These are phyloP conservation scores for Daldinia sp. DNA, from an alignment of 2,329 filamentous ascomycete species.

Conservation along the genomic window DNA sequence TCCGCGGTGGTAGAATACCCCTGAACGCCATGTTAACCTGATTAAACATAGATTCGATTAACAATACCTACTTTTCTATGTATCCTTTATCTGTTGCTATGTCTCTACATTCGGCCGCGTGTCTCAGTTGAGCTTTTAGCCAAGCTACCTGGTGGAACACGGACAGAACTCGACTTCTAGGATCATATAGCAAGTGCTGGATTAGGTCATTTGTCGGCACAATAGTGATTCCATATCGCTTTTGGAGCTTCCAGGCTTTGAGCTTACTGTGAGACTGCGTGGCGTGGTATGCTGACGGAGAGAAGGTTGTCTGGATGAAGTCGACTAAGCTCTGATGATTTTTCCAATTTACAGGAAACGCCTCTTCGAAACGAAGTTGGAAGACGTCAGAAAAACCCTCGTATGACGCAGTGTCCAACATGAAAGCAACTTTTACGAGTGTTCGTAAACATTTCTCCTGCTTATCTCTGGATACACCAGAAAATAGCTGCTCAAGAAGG, in stretches of 20 bases:
- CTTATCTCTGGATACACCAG: background rate
- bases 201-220: slow-evolving; percentile 25
- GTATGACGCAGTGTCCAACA: background rate
- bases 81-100: background rate
- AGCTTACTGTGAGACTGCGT: slow-evolving; percentile 11
- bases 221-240: slow-evolving; percentile 22
- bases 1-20: slow-evolving; percentile 7
- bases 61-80: background rate
- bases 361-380: background rate
- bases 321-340: background rate
- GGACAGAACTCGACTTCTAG: slow-evolving; percentile 10
- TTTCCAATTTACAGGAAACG: background rate
- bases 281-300: background rate
- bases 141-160: slow-evolving; percentile 32
- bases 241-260: slow-evolving; percentile 28
- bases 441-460: slow-evolving; percentile 2
- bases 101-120: background rate
- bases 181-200: slow-evolving; percentile 22
- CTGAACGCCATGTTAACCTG: background rate
- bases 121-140: background rate
- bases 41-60: background rate
- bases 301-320: background rate
- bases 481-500: background rate
- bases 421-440: background rate
- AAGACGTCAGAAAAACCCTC: background rate